These are phyloP conservation scores for Ricinus communis DNA, from an alignment of 345 rosid species.

Conservation along the genomic window DNA sequence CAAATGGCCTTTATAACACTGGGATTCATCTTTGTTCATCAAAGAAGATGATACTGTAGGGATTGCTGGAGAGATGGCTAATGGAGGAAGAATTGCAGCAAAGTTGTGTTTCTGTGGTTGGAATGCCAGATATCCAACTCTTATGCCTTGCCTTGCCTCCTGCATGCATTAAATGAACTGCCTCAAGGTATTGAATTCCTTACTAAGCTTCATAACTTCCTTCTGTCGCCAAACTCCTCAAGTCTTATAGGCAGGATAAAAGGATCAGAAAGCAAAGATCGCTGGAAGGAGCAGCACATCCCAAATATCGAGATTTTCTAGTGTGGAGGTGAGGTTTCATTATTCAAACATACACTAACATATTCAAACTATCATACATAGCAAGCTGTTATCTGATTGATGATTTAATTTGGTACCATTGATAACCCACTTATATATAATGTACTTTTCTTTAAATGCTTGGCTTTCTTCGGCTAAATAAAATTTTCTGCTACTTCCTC, in stretches of 20 bases:
- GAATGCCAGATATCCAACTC: no score
- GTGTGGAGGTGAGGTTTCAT: background rate
- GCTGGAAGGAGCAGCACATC: background rate
- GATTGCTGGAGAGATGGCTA: no score
- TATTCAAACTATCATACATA: no score
- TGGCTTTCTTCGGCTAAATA: background rate
- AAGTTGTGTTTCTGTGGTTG: constrained; percentile 30
- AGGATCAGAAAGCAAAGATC: background rate
- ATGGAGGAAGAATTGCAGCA: constrained; percentile 28
- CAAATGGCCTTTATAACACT: background rate
- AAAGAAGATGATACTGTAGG: constrained; percentile 18
- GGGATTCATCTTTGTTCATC: constrained; percentile 9
- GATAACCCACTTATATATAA: no score
- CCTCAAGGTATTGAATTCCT: background rate
- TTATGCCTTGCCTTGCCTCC: no score
- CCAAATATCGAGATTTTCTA: background rate
- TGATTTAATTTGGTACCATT: background rate
- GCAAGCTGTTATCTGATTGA: background rate
- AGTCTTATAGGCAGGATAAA: background rate
- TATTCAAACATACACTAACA: background rate
- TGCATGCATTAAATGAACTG: no score
- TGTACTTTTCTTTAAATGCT: no score
- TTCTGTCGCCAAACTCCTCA: background rate
- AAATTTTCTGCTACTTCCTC: background rate
- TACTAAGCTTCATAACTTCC: background rate